Percentiles rank a stretch among this genome's conserved stretches.
These are phyloP conservation scores for Beauveria medogensis DNA, from an alignment of 2,329 filamentous ascomycete species.

Conservation along the genomic window DNA sequence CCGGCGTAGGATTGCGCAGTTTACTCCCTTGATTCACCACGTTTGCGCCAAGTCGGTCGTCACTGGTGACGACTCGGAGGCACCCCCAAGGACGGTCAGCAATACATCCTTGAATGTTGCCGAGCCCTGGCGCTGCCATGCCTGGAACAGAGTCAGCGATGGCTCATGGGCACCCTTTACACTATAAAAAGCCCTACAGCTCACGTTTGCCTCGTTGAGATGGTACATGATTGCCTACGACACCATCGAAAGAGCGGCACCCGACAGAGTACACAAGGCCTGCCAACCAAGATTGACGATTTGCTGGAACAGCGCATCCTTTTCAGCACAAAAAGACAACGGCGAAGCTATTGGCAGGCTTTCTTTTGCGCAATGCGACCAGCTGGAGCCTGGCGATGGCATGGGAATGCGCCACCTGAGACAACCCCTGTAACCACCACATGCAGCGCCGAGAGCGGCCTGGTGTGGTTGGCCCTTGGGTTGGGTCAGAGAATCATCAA, in stretches of 20 bases:
- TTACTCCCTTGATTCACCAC: not conserved
- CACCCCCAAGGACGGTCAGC: not conserved
- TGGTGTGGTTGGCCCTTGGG: not conserved
- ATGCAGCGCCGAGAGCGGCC: not conserved
- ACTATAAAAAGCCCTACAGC: constrained; percentile 1
- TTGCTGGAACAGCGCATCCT: not conserved
- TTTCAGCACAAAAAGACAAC: not conserved
- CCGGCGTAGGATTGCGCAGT: not conserved
- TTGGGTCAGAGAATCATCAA: not conserved
- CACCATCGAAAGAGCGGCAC: not conserved
- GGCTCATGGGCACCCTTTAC: constrained; percentile 1
- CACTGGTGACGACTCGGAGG: not conserved
- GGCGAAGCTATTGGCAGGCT: not conserved
- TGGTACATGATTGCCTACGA: not conserved
- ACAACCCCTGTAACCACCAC: not conserved
- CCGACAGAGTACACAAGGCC: not conserved
- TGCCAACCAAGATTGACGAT: too few relatives aligned
- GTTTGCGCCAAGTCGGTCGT: not conserved
- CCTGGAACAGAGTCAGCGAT: not conserved
- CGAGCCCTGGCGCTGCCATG: not conserved
- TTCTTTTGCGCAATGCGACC: not conserved
- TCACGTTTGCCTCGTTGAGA: not conserved
- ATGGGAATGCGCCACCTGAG: not conserved
- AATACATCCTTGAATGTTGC: not conserved
- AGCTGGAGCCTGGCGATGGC: not conserved